Evolutionary conservation across 2,329 filamentous ascomycete species (phyloP).

Genomic region (Xylariaceae sp.): DNA sequence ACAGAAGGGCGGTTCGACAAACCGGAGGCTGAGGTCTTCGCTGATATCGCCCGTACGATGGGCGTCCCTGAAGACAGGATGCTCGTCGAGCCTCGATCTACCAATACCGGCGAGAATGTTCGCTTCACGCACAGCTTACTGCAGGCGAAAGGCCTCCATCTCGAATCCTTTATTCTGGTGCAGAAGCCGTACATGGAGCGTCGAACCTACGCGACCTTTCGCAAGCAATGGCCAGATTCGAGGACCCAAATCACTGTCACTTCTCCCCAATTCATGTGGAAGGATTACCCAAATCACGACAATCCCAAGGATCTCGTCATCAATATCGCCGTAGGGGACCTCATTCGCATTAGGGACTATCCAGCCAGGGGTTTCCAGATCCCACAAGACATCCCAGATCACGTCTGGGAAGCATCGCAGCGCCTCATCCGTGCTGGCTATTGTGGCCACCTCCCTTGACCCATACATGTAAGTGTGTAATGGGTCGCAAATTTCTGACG

Average conservation of each 20-base stretch:
- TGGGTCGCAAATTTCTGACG: no score
- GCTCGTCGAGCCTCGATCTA: conserved; percentile 35
- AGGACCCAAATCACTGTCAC: conserved; percentile 34
- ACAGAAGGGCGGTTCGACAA: conserved; percentile 34
- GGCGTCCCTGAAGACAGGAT: conserved; percentile 36
- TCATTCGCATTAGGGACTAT: conserved; percentile 39
- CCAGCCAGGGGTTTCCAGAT: conserved; percentile 40
- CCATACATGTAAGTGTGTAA: no score
- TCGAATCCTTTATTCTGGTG: conserved; percentile 36
- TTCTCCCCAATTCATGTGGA: conserved; percentile 34
- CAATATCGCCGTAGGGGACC: conserved; percentile 41
- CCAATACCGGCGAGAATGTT: conserved; percentile 45
- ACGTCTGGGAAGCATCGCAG: conserved; percentile 38
- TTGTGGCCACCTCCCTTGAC: conserved; percentile 33
- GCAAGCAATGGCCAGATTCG: conserved; percentile 40
- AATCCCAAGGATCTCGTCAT: conserved; percentile 39
- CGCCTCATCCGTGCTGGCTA: conserved; percentile 36
- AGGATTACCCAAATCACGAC: conserved; percentile 36
- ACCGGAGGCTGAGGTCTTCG: conserved; percentile 40
- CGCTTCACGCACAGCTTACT: conserved; percentile 38
- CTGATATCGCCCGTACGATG: conserved; percentile 33
- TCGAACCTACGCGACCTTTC: conserved; percentile 41
- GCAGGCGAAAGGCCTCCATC: conserved; percentile 16
- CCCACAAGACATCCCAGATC: conserved; percentile 35
- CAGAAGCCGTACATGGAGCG: conserved; percentile 48